Percentiles rank a stretch among this genome's conserved stretches.
Evolutionary conservation across 2,329 filamentous ascomycete species (phyloP).

Genomic region (Trichoderma simmonsii): DNA sequence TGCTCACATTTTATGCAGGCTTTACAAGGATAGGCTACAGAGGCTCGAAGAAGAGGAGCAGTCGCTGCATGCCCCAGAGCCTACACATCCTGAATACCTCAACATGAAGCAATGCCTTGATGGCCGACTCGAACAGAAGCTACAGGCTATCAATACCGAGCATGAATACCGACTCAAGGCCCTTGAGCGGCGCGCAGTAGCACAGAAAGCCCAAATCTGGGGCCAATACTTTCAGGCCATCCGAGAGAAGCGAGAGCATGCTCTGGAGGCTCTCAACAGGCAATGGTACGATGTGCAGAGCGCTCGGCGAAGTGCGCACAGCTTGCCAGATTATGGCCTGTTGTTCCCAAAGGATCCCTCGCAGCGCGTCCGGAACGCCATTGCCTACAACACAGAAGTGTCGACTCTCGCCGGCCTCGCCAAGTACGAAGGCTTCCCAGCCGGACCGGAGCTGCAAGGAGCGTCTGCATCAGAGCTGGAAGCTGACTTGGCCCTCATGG

Average conservation of each 20-base stretch:
- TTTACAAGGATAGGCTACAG: constrained; percentile 84
- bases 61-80: constrained; percentile 55
- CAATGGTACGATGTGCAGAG: constrained; percentile 92
- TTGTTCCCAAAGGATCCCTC: constrained; percentile 73
- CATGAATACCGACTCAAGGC: constrained; percentile 71
- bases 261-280: constrained; percentile 77
- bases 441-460: constrained; percentile 78
- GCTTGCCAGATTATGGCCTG: constrained; percentile 76
- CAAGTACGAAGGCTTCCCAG: constrained; percentile 94
- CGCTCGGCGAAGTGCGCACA: constrained; percentile 77
- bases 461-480: constrained; percentile 73
- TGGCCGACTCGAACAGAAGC: constrained; percentile 74
- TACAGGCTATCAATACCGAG: constrained; percentile 71
- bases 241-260: constrained; percentile 75
- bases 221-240: constrained; percentile 87
- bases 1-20: constrained; percentile 45
- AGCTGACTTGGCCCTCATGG: constrained; percentile 84
- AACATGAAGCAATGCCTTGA: constrained; percentile 87
- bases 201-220: constrained; percentile 80
- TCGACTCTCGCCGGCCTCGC: constrained; percentile 86
- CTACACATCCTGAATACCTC: constrained; percentile 87
- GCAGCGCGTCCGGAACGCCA: constrained; percentile 78
- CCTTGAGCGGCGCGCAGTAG: constrained; percentile 71
- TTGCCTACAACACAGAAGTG: constrained; percentile 92
- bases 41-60: constrained; percentile 70